Evolutionary conservation across 2,329 filamentous ascomycete species (phyloP).

Genomic region (Dendrostoma leiphaemia): DNA sequence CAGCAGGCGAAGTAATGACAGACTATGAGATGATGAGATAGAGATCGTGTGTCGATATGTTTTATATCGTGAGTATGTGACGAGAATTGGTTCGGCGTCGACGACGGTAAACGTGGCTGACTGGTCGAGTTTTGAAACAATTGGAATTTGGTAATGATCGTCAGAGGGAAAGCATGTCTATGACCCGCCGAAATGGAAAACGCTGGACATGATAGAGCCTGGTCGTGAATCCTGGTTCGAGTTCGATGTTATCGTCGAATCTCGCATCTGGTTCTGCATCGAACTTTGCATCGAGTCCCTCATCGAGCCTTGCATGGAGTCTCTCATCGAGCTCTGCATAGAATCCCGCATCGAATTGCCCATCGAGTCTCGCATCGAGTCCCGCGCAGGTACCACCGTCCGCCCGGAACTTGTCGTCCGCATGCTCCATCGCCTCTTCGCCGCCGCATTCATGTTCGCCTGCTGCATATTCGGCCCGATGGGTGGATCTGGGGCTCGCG

Average conservation of each 20-base stretch:
- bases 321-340: conserved; percentile 1
- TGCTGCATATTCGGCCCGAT: conserved; percentile 18
- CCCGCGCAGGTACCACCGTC: conserved; percentile 15
- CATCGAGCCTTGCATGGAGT: background rate
- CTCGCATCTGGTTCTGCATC: conserved; percentile 1
- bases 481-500: conserved; percentile 16
- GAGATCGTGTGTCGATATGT: background rate
- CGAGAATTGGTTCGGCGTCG: background rate
- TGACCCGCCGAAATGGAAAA: conserved; percentile 19
- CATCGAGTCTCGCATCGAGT: conserved; percentile 10
- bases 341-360: conserved; percentile 3
- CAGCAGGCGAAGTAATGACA: conserved; percentile 6
- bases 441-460: conserved; percentile 7
- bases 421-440: conserved; percentile 19
- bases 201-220: conserved; percentile 20
- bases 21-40: background rate
- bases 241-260: conserved; percentile 13
- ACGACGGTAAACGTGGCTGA: background rate
- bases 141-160: conserved; percentile 1
- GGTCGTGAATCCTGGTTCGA: conserved; percentile 14
- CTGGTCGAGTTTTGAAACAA: too few relatives aligned
- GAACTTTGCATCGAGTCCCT: background rate
- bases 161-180: background rate
- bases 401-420: conserved; percentile 18
- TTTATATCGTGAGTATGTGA: background rate